Percentiles rank a stretch among this genome's conserved stretches.
Evolutionary conservation across 139 green algal genomes (phyloP).

Genomic region (Tetradesmus lagerheimii): DNA sequence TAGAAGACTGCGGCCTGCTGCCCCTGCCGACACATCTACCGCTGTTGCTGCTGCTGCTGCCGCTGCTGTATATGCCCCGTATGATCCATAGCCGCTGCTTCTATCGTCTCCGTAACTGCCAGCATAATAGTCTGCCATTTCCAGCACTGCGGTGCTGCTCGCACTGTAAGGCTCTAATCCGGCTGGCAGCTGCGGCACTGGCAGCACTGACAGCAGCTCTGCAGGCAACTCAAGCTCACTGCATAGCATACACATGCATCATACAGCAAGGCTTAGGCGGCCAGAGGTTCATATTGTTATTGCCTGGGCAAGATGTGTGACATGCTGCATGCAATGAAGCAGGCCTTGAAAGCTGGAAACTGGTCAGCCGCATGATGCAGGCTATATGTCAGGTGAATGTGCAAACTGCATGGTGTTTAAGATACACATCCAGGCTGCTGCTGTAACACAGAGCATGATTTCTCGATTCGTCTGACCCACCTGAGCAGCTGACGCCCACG

Average conservation of each 20-base stretch:
- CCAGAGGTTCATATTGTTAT: no score
- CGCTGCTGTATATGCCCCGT: neutral
- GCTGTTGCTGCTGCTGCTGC: neutral
- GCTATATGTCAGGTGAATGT: no score
- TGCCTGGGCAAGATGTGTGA: no score
- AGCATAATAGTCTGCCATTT: neutral
- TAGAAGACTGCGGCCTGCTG: neutral
- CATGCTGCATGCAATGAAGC: no score
- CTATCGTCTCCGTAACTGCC: conserved; percentile 8
- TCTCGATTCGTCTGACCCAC: no score
- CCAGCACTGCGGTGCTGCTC: neutral
- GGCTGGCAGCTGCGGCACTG: conserved; percentile 22
- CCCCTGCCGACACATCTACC: neutral
- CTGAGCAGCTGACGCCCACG: conserved; percentile 10
- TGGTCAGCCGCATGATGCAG: no score
- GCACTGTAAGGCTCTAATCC: neutral
- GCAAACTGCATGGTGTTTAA: no score
- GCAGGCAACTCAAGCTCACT: neutral
- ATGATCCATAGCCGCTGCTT: neutral
- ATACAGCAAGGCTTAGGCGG: neutral
- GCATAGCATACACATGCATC: neutral
- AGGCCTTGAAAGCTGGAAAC: no score
- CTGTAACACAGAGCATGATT: no score
- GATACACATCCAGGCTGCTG: no score
- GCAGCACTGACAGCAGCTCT: neutral